Evolutionary conservation across 78 protist genomes (phyloP), one percentile per base, ranked within the genome.

Genomic region (Dictyostelium capitatum): DNA sequence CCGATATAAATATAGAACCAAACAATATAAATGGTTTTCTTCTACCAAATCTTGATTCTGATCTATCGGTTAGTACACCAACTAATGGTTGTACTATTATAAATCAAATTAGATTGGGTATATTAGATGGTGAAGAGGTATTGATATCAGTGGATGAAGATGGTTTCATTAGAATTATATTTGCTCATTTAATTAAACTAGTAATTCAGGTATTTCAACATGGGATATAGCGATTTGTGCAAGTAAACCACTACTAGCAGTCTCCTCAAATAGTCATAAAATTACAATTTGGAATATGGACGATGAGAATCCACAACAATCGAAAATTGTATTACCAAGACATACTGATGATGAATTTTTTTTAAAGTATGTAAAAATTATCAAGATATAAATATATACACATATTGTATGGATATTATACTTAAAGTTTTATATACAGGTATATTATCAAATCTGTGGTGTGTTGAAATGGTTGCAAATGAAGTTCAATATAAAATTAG

Each of bases 21-120:
- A 72, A 25, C 6, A 90, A 62, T 11, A 95, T 82, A 62, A 73
- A 95, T 25, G 96, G 96, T 79, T 90, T 82, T 51, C 96, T 85
- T 70, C 96, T 92, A 6, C 96, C 96, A 74, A 67, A 70, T 75
- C 56, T 89, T 9, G 53, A 83, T 10, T 83, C 94, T 11, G 96
- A 72, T n/a, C 80, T 48, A 51, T 95, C 96, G 53, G 85, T 80
- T n/a, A 82, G n/a, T 41, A 95, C 91, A 11, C 96, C 96, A 12
- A 95, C 91, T 14, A 85, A 70, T 5, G 96, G 96, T 72, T 95
- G 96, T 19, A 95, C 96, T 6, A 95, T 30, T 51, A 77, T 87
- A 3, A 87, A 87, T 77, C 92, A 87, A 77, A 77, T 87, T 53
- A 77, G 57, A 75, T 23, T 77, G 6, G 92, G 92, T 14, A 32